Evolutionary conservation across 2,329 filamentous ascomycete genomes (phyloP), one percentile per base, ranked within the genome.

Genomic region (Nigrospora oryzae): DNA sequence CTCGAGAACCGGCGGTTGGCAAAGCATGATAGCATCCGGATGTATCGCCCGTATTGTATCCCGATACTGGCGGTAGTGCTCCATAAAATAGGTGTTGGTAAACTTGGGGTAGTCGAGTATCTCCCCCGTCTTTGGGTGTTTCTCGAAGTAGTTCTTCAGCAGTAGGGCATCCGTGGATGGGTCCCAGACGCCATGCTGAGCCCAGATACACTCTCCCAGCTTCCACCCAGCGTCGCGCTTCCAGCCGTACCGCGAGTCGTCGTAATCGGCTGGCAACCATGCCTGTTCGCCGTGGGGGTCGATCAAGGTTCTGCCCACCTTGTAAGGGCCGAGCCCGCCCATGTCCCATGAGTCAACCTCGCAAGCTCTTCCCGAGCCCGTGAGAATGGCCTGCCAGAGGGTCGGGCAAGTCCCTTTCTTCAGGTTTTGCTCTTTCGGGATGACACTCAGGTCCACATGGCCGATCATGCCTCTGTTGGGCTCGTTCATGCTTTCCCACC

Each of bases 401-500:
- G 93, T 97, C 19, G 93, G 93, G 19, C 85, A 89, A 5, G 90
- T 95, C 14, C 90, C 89, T 61, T 97, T 94, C 58, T 95, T 89
- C 41, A 97, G 69, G 42, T 90, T 88, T 58, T 97, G 90, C 47
- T 95, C 89, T 46, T 79, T 77, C 1, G 93, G 93, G 43, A 96
- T 84, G 11, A 79, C 74, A 16, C 83, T 85, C 42, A 98, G 73
- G 60, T 97, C 89, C 48, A 82, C 76, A 58, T 87, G 84, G 12
- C 90, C 90, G 40, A 94, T 80, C 59, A 96, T 73, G 19, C 94
- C 91, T 58, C 86, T 79, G 63, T 94, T 93, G 1, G 93, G 93
- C 65, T 98, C 93, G 59, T 98, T 98, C 64, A 97, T 72, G 57
- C 83, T 95, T 69, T 98, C 93, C 86, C 91, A 98, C 2, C 93